Evolutionary conservation across 2,329 filamentous ascomycete species (phyloP).

Genomic region (Xylariaceae sp.): DNA sequence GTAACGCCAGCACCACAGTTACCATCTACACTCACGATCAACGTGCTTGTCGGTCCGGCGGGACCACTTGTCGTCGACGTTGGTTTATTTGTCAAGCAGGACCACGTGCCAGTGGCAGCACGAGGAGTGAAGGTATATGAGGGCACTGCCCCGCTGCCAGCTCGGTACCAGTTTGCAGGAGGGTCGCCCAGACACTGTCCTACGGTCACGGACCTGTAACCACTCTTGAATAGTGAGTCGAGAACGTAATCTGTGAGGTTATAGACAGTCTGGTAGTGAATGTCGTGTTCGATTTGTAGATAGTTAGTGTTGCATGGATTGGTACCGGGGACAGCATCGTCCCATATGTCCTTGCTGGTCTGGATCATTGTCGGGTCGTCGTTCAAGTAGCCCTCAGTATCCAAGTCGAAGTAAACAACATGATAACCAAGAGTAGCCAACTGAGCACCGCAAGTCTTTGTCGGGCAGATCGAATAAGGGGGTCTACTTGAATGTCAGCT

Average conservation of each 20-base stretch:
- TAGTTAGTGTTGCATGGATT: conserved; percentile 40
- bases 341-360: conserved; percentile 47
- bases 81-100: conserved; percentile 30
- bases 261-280: conserved; percentile 54
- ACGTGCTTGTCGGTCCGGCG: conserved; percentile 31
- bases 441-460: conserved; percentile 36
- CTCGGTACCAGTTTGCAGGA: conserved; percentile 59
- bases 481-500: conserved; percentile 35
- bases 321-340: conserved; percentile 42
- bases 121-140: conserved; percentile 38
- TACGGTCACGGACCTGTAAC: conserved; percentile 57
- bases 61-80: conserved; percentile 25
- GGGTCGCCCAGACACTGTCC: conserved; percentile 63
- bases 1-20: conserved; percentile 37
- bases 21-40: conserved; percentile 38
- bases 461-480: conserved; percentile 43
- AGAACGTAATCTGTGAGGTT: conserved; percentile 55
- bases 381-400: conserved; percentile 44
- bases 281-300: conserved; percentile 54
- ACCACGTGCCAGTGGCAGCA: conserved; percentile 39
- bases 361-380: conserved; percentile 44
- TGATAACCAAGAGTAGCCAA: conserved; percentile 42
- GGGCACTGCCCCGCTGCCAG: conserved; percentile 37
- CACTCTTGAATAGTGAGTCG: conserved; percentile 48
- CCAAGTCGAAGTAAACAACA: conserved; percentile 42